phyloP scores from a whole-genome alignment of 306 rosid genomes.

The Gastrolobium bilobum region DNA sequence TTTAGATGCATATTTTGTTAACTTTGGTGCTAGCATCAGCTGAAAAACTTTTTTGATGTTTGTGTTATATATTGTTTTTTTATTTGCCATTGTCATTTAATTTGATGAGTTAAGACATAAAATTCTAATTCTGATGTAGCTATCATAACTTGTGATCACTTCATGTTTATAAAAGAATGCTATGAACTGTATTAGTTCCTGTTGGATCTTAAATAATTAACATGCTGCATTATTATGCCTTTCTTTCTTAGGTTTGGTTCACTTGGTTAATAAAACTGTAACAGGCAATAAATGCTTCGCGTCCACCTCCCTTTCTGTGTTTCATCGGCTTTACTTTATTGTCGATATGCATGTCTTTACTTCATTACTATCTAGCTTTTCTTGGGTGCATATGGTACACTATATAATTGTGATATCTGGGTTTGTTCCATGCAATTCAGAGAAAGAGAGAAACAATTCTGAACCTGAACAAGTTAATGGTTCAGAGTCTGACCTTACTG shows the following conservation, averaged over 20 bases:
- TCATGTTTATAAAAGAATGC: neutral
- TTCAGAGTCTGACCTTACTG: constrained; percentile 69
- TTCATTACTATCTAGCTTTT: constrained; percentile 11
- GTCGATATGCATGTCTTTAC: constrained; percentile 19
- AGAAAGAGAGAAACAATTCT: constrained; percentile 49
- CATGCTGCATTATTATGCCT: neutral
- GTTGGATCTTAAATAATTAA: neutral
- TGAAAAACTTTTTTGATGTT: constrained; percentile 9
- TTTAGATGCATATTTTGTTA: constrained; percentile 15
- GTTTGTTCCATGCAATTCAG: constrained; percentile 51
- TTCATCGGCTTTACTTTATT: constrained; percentile 13
- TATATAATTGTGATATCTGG: neutral
- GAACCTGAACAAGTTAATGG: constrained; percentile 52
- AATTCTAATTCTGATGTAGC: constrained; percentile 22
- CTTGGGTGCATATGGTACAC: neutral
- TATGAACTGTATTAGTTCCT: constrained; percentile 2
- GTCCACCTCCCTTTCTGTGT: constrained; percentile 28
- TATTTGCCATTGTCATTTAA: constrained; percentile 19
- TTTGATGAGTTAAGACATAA: constrained; percentile 12
- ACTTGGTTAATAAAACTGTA: constrained; percentile 2
- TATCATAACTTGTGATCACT: neutral
- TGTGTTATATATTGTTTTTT: constrained; percentile 12
- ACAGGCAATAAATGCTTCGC: neutral
- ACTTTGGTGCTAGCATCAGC: neutral
- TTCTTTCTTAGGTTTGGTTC: constrained; percentile 25